Evolutionary conservation across 306 rosid species (phyloP).

Genomic region (Carpinus fangiana): DNA sequence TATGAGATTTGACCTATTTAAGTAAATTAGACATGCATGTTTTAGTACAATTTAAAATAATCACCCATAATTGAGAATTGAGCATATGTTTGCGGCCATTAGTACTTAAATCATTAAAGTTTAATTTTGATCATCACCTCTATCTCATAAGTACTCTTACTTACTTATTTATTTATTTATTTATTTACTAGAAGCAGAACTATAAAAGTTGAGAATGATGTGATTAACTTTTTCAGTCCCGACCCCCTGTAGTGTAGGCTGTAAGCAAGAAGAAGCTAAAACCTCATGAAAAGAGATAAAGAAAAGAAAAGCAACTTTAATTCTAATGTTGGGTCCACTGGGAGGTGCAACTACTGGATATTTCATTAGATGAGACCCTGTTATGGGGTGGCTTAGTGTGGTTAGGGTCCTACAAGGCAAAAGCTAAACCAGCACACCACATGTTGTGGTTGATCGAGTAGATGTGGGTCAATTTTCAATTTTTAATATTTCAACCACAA

Average conservation of each 20-base stretch:
- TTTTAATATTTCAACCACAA: constrained; percentile 22
- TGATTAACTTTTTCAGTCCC: neutral
- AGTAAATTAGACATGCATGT: too few species aligned
- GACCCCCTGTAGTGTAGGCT: neutral
- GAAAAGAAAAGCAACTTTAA: neutral
- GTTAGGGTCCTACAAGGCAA: constrained; percentile 71
- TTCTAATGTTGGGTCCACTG: constrained; percentile 44
- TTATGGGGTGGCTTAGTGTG: constrained; percentile 58
- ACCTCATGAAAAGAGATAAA: neutral
- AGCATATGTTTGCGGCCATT: too few species aligned
- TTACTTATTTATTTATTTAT: neutral
- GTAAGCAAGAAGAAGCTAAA: neutral
- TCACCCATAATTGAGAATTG: too few species aligned
- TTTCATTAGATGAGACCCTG: constrained; percentile 46
- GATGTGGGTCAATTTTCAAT: constrained; percentile 49
- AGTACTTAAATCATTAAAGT: neutral
- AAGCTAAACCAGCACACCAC: constrained; percentile 73
- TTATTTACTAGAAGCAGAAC: neutral
- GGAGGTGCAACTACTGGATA: constrained; percentile 55
- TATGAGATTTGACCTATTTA: too few species aligned
- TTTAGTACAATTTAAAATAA: too few species aligned
- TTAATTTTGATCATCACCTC: neutral
- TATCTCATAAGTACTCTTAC: neutral
- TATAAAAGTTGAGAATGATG: neutral
- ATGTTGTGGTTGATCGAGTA: constrained; percentile 59